phyloP scores from a whole-genome alignment of 2,329 filamentous ascomycete species.

The Phialocephala subalpina region DNA sequence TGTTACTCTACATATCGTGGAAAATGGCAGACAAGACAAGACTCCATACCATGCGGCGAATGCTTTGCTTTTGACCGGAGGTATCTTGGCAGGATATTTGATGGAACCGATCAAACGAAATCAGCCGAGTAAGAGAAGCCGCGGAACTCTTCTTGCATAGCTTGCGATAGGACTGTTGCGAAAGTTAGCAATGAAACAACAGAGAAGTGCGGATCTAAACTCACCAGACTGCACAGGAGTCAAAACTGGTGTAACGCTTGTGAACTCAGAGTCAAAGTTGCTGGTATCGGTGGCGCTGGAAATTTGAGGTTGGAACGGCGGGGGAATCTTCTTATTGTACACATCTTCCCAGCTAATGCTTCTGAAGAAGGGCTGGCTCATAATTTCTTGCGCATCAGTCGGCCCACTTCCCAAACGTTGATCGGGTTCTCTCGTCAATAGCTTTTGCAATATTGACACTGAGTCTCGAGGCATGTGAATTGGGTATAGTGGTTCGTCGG shows the following conservation, averaged over 20 bases:
- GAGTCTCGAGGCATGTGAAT: conserved; percentile 99
- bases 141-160: conserved; percentile 99
- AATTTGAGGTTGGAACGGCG: conserved; percentile 90
- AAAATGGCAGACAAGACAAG: conserved; percentile 16
- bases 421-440: conserved; percentile 94
- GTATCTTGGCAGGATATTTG: conserved; percentile 6
- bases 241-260: conserved; percentile 95
- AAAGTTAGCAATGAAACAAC: conserved; percentile 16
- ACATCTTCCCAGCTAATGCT: conserved; percentile 99
- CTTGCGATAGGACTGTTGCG: conserved; percentile 84
- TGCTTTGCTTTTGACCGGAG: conserved; percentile 25
- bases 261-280: conserved; percentile 99
- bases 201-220: conserved; percentile 46
- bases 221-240: conserved; percentile 97
- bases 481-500: conserved; percentile 95
- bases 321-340: conserved; percentile 89
- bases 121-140: conserved; percentile 84
- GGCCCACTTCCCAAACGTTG: conserved; percentile 91
- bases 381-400: conserved; percentile 97
- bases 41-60: conserved; percentile 26
- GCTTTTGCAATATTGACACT: conserved; percentile 96
- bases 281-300: conserved; percentile 97
- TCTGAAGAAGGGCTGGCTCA: conserved; percentile 98
- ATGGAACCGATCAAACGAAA: conserved; percentile 36
- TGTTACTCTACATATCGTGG: conserved; percentile 16